Conservation (phyloP, 2,329 filamentous ascomycete genomes). For the Cercospora sesami region DNA sequence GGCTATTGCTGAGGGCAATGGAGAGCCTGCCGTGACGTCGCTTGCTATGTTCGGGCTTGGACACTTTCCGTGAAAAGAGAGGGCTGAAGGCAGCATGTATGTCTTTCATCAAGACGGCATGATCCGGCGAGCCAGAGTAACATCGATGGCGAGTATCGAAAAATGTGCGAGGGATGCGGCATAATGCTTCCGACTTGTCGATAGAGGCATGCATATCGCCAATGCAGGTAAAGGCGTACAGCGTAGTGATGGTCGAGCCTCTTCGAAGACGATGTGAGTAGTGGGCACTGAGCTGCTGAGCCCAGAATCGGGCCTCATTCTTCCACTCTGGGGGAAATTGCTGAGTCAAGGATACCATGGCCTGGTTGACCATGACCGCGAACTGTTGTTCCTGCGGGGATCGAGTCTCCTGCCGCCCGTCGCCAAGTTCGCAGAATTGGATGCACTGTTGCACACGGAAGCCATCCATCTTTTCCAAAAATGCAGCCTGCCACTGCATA, state of each 20-base stretch:
- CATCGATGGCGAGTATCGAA: constrained; percentile 48
- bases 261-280: constrained; percentile 32
- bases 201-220: constrained; percentile 37
- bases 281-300: constrained; percentile 41
- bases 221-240: constrained; percentile 48
- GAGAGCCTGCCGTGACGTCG: constrained; percentile 17
- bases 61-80: constrained; percentile 36
- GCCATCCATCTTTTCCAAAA: constrained; percentile 41
- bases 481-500: constrained; percentile 37
- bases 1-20: constrained; percentile 9
- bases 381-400: constrained; percentile 39
- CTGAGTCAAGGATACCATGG: constrained; percentile 35
- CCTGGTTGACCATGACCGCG: constrained; percentile 37
- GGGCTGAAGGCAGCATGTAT: constrained; percentile 51
- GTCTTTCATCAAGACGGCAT: constrained; percentile 46
- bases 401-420: constrained; percentile 13
- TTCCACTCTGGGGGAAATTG: constrained; percentile 45
- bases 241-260: constrained; percentile 38
- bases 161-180: constrained; percentile 47
- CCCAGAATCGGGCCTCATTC: constrained; percentile 47
- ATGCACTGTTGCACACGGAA: constrained; percentile 26
- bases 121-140: constrained; percentile 48
- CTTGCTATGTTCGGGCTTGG: constrained; percentile 15
- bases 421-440: constrained; percentile 27
- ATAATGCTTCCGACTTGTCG: constrained; percentile 32